These are phyloP conservation scores for Debaryomycetaceae sp. DNA, from an alignment of 1,139 yeast species.

Conservation along the genomic window DNA sequence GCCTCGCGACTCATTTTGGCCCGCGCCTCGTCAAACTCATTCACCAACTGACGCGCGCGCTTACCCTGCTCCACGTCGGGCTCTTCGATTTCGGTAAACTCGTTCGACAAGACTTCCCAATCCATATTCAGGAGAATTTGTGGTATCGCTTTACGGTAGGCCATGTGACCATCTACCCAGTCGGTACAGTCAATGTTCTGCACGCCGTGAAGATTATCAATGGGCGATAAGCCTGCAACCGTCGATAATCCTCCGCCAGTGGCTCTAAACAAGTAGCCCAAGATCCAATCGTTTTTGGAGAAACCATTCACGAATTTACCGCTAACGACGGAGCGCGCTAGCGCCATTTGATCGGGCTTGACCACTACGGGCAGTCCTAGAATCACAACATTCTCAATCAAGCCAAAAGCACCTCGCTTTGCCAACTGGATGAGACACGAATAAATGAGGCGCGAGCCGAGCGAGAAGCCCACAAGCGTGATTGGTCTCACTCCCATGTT, in stretches of 20 bases:
- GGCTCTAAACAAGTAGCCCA: constrained; percentile 91
- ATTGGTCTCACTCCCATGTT: constrained; percentile 90
- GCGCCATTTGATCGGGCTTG: constrained; percentile 63
- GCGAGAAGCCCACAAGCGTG: constrained; percentile 84
- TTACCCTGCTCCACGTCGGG: constrained; percentile 86
- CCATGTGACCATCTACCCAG: constrained; percentile 90
- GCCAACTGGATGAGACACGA: constrained; percentile 86
- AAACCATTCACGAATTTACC: constrained; percentile 88
- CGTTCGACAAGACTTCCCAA: constrained; percentile 81
- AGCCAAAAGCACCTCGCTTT: constrained; percentile 74
- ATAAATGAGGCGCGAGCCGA: constrained; percentile 87
- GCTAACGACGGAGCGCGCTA: constrained; percentile 80
- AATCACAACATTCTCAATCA: constrained; percentile 78
- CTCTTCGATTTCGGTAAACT: constrained; percentile 91
- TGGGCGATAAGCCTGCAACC: constrained; percentile 81
- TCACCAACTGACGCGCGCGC: constrained; percentile 66
- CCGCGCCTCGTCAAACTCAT: constrained; percentile 80
- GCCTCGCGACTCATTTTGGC: constrained; percentile 36
- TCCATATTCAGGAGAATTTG: constrained; percentile 55
- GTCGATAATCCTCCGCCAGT: constrained; percentile 88
- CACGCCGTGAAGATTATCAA: constrained; percentile 50
- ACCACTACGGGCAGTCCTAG: constrained; percentile 87
- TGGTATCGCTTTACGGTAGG: constrained; percentile 89
- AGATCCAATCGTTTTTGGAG: constrained; percentile 89
- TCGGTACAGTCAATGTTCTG: constrained; percentile 86